These are phyloP conservation scores for Agarophyton chilense DNA, from an alignment of 23 red algal genomes.

Conservation along the genomic window DNA sequence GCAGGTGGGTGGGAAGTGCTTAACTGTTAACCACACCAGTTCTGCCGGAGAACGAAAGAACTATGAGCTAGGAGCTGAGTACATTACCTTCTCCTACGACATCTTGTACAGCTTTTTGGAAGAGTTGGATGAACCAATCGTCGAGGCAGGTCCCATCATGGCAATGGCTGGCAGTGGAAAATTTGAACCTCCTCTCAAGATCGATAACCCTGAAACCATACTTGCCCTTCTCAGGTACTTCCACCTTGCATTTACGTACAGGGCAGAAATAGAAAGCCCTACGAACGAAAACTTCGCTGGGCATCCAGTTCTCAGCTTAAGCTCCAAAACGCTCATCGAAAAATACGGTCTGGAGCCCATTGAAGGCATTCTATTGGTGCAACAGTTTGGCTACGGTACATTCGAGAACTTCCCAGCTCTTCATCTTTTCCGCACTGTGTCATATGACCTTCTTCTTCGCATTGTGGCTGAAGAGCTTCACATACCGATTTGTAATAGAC, in stretches of 20 bases:
- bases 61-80: constrained; percentile 8
- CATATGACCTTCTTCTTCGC: not conserved
- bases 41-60: not conserved
- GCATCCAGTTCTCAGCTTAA: no score
- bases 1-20: not conserved
- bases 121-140: not conserved
- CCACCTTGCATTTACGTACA: not conserved
- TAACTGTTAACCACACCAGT: not conserved
- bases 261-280: not conserved
- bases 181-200: not conserved
- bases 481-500: no score
- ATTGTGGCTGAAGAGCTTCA: not conserved
- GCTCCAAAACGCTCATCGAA: no score
- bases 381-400: not conserved
- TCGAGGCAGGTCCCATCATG: not conserved
- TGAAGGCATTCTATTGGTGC: not conserved
- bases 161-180: not conserved
- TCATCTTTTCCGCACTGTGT: not conserved
- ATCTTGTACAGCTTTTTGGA: not conserved
- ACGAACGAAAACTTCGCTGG: not conserved
- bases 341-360: not conserved
- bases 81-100: constrained; percentile 1
- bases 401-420: not conserved
- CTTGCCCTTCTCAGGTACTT: not conserved
- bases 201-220: not conserved